Base-by-base conservation (phyloP, 495 filamentous ascomycete species). In the Hypoxylon lienhwacheense region DNA sequence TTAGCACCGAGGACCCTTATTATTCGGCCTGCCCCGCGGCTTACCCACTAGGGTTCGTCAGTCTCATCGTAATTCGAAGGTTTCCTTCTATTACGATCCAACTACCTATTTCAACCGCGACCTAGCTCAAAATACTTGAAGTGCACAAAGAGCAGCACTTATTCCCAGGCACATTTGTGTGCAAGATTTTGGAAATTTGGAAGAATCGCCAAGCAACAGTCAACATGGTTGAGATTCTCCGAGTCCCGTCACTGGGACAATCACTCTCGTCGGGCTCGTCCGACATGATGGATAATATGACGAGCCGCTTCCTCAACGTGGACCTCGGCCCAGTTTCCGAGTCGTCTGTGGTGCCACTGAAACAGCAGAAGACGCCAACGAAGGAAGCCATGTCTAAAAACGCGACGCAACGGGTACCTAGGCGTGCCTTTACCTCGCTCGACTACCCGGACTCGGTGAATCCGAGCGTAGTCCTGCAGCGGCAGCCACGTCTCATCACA, bases 311-410 rank as follows among this genome's bases (percentile, higher is more conserved):
- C 42, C 58, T 47, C 19, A 47, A 51, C 16, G 19, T 61, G 35
- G 58, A 61, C n/a, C 52, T 61, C 58, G 58, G 58, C 11, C 58
- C 58, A 35, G 50, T 47, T 25, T 61, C 58, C 42, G 58, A 61
- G 8, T 47, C 58, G 41, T 51, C 57, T 16, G 24, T 41, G 46
- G 22, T 47, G 40, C 32, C 16, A 17, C 43, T 51, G 28, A 42
- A 59, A 31, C 57, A 61, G 24, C 56, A 59, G 37, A 50, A 46
- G 25, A 41, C 22, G 24, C 51, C 52, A 5, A 16, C 34, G 29
- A 61, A 61, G 46, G 57, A 61, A 39, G 20, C 33, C 4, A 28
- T 14, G 8, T 33, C 57, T 10, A 55, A 52, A 47, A 52, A 42
- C 10, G 35, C 21, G 12, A 28, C 35, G 14, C 10, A 28, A 10